Evolutionary conservation across 352 stramenopile species (phyloP), one percentile per base, ranked within the genome.

Genomic region (Phytopythium litorale): DNA sequence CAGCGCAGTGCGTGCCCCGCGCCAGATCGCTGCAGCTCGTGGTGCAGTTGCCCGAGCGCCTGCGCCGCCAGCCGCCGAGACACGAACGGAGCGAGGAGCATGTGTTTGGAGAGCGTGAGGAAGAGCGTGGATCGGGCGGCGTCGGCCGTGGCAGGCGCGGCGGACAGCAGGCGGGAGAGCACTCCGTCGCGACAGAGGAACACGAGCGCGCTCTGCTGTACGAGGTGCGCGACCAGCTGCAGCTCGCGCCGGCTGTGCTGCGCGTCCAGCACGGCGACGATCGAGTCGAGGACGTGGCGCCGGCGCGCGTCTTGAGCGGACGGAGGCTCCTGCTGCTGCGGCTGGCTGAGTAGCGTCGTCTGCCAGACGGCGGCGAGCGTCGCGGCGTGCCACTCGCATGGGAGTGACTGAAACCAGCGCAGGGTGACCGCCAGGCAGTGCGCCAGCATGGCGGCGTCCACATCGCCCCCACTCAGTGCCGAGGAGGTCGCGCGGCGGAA

Each of bases 371-470:
- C 68, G 33, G 75, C 71, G 18, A 90, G 62, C 63, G 84, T 72
- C 33, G 63, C 68, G 23, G 77, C 82, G 55, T 94, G 82, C 85
- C 85, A 94, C 32, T 81, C 78, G 54, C 82, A 88, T 16, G 85
- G 79, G 7, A 73, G 66, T 19, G 59, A 62, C 56, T 75, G 63
- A 63, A 87, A 86, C 85, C 85, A 94, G 21, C 71, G 60, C 19
- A 88, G 67, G 23, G 81, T 76, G 9, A 92, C 70, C 0, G 57
- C 58, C 25, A 88, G 64, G 35, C 73, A 79, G 13, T 77, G 78
- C 30, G 65, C 55, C 21, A 92, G 76, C 51, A 94, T 64, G 23
- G 61, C 64, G 28, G 62, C 68, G 61, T 92, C 82, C 9, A 87
- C 66, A 19, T 56, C 58, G 58, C 74, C 70, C 37, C 62, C 60